Percentiles rank a stretch among this genome's conserved stretches.
Conservation (phyloP, 768 basidiomycete species). For the Lactifluus subvellereus region DNA sequence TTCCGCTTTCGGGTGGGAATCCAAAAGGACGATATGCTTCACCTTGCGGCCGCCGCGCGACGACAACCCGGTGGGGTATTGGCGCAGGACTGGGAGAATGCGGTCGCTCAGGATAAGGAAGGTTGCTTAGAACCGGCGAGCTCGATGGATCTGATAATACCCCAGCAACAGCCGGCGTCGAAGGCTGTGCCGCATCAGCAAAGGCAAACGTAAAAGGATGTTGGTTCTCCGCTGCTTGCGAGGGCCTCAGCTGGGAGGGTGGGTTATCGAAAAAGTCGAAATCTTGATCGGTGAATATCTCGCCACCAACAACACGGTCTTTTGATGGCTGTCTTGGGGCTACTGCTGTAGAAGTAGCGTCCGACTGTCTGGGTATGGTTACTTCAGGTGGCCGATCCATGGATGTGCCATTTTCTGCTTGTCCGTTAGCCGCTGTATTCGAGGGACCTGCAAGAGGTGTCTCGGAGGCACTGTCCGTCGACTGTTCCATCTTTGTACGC, state of each 20-base stretch:
- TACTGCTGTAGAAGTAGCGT: background rate
- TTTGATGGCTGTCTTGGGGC: constrained; percentile 1
- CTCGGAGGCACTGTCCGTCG: constrained; percentile 22
- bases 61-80: constrained; percentile 7
- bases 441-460: constrained; percentile 16
- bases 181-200: constrained; percentile 6
- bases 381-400: background rate
- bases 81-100: constrained; percentile 25
- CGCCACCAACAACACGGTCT: constrained; percentile 14
- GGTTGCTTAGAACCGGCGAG: constrained; percentile 11
- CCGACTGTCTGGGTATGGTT: background rate
- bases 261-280: constrained; percentile 26
- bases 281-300: constrained; percentile 25
- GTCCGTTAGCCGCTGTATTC: background rate
- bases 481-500: constrained; percentile 37
- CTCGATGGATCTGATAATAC: constrained; percentile 13
- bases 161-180: constrained; percentile 16
- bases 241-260: constrained; percentile 8
- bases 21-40: constrained; percentile 23
- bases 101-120: constrained; percentile 22
- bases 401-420: background rate
- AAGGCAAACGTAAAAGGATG: constrained; percentile 24
- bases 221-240: constrained; percentile 13
- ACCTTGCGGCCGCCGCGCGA: constrained; percentile 9
- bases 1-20: constrained; percentile 16